Evolutionary conservation across 2,329 filamentous ascomycete species (phyloP).

Genomic region (Arthrobotrys sinensis): DNA sequence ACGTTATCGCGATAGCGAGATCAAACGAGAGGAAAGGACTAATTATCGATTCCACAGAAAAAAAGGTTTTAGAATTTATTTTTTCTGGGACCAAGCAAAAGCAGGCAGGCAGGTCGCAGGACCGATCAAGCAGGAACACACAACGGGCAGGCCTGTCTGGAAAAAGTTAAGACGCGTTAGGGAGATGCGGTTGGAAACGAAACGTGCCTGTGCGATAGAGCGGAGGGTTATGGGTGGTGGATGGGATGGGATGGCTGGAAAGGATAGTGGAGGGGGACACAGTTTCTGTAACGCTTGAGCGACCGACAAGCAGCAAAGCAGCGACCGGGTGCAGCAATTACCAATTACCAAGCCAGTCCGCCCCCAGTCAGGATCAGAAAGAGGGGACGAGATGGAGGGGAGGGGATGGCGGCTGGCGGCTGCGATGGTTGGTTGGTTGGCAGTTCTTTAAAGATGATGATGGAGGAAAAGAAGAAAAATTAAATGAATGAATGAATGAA

Average conservation of each 20-base stretch:
- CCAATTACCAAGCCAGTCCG: conserved; percentile 21
- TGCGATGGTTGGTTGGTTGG: conserved; percentile 50
- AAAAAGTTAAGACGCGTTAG: conserved; percentile 58
- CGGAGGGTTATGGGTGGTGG: conserved; percentile 35
- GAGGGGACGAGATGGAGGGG: conserved; percentile 24
- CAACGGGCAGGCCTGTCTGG: conserved; percentile 51
- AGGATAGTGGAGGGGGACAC: conserved; percentile 53
- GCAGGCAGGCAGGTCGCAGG: conserved; percentile 28
- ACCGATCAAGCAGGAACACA: conserved; percentile 45
- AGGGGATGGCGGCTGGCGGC: conserved; percentile 41
- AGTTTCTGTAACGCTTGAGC: conserved; percentile 54
- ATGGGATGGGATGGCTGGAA: conserved; percentile 43
- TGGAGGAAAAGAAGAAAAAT: background rate
- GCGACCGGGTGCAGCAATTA: conserved; percentile 23
- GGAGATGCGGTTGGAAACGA: conserved; percentile 61
- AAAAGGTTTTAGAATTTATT: conserved; percentile 20
- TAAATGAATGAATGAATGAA: conserved; percentile 17
- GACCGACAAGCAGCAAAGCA: background rate
- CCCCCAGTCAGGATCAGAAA: background rate
- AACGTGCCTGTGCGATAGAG: conserved; percentile 60
- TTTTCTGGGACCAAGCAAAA: conserved; percentile 7
- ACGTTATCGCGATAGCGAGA: conserved; percentile 59
- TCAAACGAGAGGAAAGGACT: conserved; percentile 37
- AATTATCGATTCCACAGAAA: conserved; percentile 27
- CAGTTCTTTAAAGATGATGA: conserved; percentile 5